phyloP scores from a whole-genome alignment of 2,329 filamentous ascomycete species.

The Colletotrichum sp. region DNA sequence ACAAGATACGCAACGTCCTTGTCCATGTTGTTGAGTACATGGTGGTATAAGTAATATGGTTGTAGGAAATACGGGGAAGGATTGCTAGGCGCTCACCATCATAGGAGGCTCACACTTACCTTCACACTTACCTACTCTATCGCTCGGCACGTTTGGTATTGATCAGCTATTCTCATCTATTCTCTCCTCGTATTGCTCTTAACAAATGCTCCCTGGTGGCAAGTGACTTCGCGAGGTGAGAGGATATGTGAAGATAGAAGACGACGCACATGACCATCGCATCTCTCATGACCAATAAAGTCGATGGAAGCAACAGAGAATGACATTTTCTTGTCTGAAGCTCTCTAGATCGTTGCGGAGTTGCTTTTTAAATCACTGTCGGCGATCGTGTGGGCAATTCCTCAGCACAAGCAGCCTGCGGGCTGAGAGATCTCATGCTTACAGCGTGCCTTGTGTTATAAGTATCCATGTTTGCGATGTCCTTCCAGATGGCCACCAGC shows the following conservation, averaged over 20 bases:
- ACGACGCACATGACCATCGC: not conserved
- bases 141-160: not conserved
- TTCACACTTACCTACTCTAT: no score
- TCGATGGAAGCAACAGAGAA: accelerated
- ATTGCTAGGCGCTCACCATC: accelerated
- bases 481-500: not conserved
- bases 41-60: no score
- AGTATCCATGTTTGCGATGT: not conserved
- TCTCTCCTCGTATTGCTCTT: not conserved
- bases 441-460: not conserved
- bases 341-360: not conserved
- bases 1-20: no score
- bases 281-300: not conserved
- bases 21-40: no score
- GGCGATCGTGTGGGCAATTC: not conserved
- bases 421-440: not conserved
- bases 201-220: accelerated
- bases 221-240: not conserved
- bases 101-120: accelerated
- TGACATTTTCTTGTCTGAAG: not conserved
- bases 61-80: no score
- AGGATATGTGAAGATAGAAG: not conserved
- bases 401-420: not conserved
- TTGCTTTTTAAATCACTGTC: not conserved
- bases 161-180: not conserved